Percentiles rank a stretch among this genome's conserved stretches.
These are phyloP conservation scores for Kazachstania africana DNA, from an alignment of 805 yeast genomes.

Conservation along the genomic window DNA sequence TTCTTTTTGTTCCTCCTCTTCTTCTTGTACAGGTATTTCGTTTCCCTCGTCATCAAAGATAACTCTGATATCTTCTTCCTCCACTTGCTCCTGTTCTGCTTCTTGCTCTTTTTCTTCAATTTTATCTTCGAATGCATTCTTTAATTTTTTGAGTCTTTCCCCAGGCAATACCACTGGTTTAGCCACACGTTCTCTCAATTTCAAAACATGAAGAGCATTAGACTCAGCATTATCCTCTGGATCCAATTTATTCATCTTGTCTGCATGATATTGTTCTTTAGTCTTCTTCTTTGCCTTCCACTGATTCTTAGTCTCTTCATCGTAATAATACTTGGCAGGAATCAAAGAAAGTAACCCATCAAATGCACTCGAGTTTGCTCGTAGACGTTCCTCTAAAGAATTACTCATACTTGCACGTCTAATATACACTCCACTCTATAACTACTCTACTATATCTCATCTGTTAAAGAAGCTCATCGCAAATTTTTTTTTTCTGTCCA, in stretches of 20 bases:
- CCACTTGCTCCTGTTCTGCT: constrained; percentile 13
- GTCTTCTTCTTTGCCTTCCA: constrained; percentile 79
- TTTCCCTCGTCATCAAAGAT: constrained; percentile 69
- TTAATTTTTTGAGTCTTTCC: constrained; percentile 12
- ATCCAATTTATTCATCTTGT: constrained; percentile 63
- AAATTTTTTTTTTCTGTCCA: too few relatives aligned
- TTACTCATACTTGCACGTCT: constrained; percentile 34
- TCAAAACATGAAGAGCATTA: constrained; percentile 49
- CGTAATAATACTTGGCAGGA: constrained; percentile 90
- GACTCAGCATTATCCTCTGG: constrained; percentile 51
- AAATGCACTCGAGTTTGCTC: constrained; percentile 70
- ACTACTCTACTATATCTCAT: too few relatives aligned
- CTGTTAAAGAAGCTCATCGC: too few relatives aligned
- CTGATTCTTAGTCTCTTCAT: constrained; percentile 78
- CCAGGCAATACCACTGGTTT: constrained; percentile 32
- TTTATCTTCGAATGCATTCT: constrained; percentile 11
- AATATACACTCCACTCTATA: not conserved
- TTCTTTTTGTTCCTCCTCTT: constrained; percentile 12
- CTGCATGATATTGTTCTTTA: constrained; percentile 48
- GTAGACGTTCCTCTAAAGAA: constrained; percentile 61
- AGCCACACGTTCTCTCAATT: constrained; percentile 43
- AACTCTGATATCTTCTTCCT: constrained; percentile 26
- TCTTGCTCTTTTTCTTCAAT: constrained; percentile 12
- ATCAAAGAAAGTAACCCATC: constrained; percentile 81
- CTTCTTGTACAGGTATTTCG: constrained; percentile 24